Percentiles rank a stretch among this genome's conserved stretches.
Evolutionary conservation across 2,329 filamentous ascomycete species (phyloP).

Genomic region (Colletotrichum tamarilloi): DNA sequence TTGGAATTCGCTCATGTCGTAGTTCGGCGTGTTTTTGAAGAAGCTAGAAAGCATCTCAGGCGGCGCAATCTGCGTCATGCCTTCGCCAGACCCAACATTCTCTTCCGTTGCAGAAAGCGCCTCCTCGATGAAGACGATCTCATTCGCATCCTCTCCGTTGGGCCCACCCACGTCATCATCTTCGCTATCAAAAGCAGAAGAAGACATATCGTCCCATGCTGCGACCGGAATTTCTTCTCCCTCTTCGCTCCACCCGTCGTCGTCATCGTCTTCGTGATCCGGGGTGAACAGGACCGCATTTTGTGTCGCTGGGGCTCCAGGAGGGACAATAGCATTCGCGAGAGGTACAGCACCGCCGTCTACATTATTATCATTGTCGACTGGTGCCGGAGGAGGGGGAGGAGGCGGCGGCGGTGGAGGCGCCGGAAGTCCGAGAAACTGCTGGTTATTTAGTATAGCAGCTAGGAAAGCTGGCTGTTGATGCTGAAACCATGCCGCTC

Average conservation of each 20-base stretch:
- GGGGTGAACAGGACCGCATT: slow-evolving; percentile 3
- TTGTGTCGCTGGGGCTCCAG: not conserved
- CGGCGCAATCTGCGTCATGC: slow-evolving; percentile 4
- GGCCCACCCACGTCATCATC: slow-evolving; percentile 28
- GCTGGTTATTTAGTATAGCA: not conserved
- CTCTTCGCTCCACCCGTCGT: slow-evolving; percentile 32
- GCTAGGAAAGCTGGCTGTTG: slow-evolving; percentile 8
- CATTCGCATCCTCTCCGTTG: slow-evolving; percentile 7
- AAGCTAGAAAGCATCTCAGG: slow-evolving; percentile 7
- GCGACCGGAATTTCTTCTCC: slow-evolving; percentile 35
- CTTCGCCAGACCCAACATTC: not conserved
- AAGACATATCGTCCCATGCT: slow-evolving; percentile 27
- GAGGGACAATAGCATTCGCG: not conserved
- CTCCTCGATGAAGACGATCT: slow-evolving; percentile 12
- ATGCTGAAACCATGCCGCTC: not conserved
- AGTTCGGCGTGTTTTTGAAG: not conserved
- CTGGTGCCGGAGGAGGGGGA: not conserved
- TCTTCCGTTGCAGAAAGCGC: not conserved
- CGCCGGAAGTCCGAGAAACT: slow-evolving; percentile 8
- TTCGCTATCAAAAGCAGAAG: slow-evolving; percentile 31
- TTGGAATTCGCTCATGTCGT: slow-evolving; percentile 1
- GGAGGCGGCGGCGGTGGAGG: slow-evolving; percentile 8
- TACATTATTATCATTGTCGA: slow-evolving; percentile 16
- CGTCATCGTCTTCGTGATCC: slow-evolving; percentile 32
- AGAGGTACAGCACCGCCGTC: not conserved